phyloP scores from a whole-genome alignment of 108 stramenopile genomes.

The Conticribra guillardii region DNA sequence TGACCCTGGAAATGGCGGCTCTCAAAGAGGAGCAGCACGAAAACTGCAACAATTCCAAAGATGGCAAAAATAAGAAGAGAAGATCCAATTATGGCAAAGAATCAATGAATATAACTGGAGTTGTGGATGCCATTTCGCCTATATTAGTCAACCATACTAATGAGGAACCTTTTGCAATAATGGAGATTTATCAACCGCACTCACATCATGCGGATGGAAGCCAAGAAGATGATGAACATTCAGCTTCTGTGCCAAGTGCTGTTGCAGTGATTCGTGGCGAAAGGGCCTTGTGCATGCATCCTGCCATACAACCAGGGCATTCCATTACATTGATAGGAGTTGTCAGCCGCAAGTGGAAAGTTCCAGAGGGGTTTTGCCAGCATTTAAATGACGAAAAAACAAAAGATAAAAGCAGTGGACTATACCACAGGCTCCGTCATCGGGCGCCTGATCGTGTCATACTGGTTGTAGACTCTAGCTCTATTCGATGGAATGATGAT shows the following conservation, averaged over 20 bases:
- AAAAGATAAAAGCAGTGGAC: constrained; percentile 12
- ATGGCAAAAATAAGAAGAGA: constrained; percentile 23
- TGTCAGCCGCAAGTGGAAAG: constrained; percentile 61
- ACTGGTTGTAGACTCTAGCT: constrained; percentile 45
- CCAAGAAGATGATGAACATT: constrained; percentile 11
- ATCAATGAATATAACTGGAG: constrained; percentile 41
- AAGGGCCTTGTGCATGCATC: constrained; percentile 55
- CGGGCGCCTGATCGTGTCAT: constrained; percentile 74
- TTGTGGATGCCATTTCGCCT: constrained; percentile 79
- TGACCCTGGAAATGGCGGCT: constrained; percentile 21
- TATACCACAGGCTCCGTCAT: constrained; percentile 34
- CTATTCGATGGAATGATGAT: constrained; percentile 46
- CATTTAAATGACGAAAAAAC: neutral
- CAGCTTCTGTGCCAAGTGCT: constrained; percentile 12
- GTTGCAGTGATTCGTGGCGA: constrained; percentile 67
- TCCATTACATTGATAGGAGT: constrained; percentile 53
- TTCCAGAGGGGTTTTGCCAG: constrained; percentile 48
- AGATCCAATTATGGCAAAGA: constrained; percentile 29
- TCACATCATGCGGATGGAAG: constrained; percentile 4
- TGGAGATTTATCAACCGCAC: constrained; percentile 64
- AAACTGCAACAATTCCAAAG: constrained; percentile 16
- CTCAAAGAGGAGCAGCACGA: constrained; percentile 12
- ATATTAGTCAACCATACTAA: constrained; percentile 57
- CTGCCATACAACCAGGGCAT: constrained; percentile 70
- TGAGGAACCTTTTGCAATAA: constrained; percentile 72